A percentile compares a stretch with the other conserved stretches of the same genome.
Evolutionary conservation across 306 rosid species (phyloP).

Genomic region (Mucuna pruriens): DNA sequence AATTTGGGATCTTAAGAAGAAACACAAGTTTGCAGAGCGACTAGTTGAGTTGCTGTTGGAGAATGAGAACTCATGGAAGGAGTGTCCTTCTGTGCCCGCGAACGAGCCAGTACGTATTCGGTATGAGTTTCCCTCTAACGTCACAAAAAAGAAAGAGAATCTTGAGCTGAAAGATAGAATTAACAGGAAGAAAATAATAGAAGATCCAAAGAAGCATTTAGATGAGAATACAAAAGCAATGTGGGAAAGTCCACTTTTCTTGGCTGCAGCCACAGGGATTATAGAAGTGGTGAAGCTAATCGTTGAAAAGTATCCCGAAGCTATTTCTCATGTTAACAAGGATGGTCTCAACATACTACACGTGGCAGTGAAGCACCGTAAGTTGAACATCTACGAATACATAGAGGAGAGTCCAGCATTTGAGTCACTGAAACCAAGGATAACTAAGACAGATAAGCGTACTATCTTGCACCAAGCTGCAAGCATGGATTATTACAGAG

Average conservation of each 20-base stretch:
- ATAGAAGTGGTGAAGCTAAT: not conserved
- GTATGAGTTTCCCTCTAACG: not conserved
- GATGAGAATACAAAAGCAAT: not conserved
- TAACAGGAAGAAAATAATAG: too few species aligned
- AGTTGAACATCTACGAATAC: not conserved
- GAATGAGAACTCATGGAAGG: not conserved
- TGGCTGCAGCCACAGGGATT: not conserved
- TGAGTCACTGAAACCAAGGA: not conserved
- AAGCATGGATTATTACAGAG: not conserved
- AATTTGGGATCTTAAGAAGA: not conserved
- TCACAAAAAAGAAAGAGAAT: not conserved
- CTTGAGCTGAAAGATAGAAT: not conserved
- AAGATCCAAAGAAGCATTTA: not conserved
- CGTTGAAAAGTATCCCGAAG: not conserved
- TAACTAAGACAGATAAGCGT: not conserved
- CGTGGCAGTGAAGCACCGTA: not conserved
- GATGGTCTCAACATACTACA: not conserved
- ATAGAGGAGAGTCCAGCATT: not conserved
- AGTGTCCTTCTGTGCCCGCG: not conserved
- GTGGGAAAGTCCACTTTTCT: not conserved
- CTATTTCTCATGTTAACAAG: not conserved
- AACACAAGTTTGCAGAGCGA: not conserved
- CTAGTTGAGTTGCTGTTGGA: not conserved
- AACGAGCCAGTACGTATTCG: too few species aligned
- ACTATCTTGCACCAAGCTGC: slow-evolving; percentile 12